Percentiles rank a stretch among this genome's conserved stretches.
Conservation (phyloP, 2,329 filamentous ascomycete genomes). For the Hypoxylon sp. region DNA sequence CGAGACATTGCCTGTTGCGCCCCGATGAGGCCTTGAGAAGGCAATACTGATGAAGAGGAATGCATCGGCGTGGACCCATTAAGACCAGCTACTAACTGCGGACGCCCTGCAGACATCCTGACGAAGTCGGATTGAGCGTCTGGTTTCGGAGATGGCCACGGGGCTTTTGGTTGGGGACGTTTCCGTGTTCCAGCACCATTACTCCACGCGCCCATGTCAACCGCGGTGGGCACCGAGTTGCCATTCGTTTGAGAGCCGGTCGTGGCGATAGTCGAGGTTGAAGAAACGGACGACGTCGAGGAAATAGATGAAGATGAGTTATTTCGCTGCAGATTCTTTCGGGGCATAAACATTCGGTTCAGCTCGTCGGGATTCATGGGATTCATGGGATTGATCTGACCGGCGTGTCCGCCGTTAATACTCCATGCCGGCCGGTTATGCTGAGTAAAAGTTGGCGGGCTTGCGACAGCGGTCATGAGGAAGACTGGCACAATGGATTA, state of each 20-base stretch:
- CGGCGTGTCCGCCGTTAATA: slow-evolving; percentile 63
- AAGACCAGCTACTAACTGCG: slow-evolving; percentile 59
- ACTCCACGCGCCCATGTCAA: slow-evolving; percentile 67
- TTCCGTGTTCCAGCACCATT: slow-evolving; percentile 65
- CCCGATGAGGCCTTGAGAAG: slow-evolving; percentile 58
- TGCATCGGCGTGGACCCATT: slow-evolving; percentile 61
- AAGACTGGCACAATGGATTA: slow-evolving; percentile 47
- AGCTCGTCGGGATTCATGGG: slow-evolving; percentile 87
- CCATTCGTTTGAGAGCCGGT: slow-evolving; percentile 74
- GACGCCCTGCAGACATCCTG: slow-evolving; percentile 58
- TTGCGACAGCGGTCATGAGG: slow-evolving; percentile 78
- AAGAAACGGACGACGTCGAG: slow-evolving; percentile 71
- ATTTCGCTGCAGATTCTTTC: slow-evolving; percentile 86
- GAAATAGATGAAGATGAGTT: slow-evolving; percentile 93
- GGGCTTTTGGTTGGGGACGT: slow-evolving; percentile 65
- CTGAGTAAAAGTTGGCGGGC: slow-evolving; percentile 73
- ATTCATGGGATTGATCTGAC: slow-evolving; percentile 74
- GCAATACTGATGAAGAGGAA: slow-evolving; percentile 57
- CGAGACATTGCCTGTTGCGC: slow-evolving; percentile 69
- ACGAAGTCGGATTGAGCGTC: slow-evolving; percentile 65
- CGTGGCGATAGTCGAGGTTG: slow-evolving; percentile 74
- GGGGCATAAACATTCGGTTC: slow-evolving; percentile 89
- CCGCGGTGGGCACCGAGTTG: slow-evolving; percentile 62
- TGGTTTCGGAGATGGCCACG: slow-evolving; percentile 65
- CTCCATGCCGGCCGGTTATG: slow-evolving; percentile 77